phyloP scores from a whole-genome alignment of 768 basidiomycete genomes.

The Boletus reticuloceps region DNA sequence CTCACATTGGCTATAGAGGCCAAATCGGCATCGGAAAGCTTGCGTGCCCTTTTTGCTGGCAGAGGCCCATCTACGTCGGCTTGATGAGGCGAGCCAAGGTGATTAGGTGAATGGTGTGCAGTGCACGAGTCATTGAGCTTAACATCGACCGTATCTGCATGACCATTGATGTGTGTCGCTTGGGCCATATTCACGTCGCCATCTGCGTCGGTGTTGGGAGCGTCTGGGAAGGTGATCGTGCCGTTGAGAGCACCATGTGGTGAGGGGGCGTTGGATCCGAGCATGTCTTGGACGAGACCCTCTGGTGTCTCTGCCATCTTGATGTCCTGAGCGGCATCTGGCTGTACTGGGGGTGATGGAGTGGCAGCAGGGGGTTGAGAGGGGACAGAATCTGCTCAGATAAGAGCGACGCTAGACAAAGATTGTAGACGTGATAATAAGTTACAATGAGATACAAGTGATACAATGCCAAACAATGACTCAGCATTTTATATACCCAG shows the following conservation, averaged over 20 bases:
- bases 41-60: constrained; percentile 80
- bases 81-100: constrained; percentile 30
- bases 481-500: too few species aligned
- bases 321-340: constrained; percentile 50
- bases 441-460: too few species aligned
- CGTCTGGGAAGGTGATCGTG: constrained; percentile 33
- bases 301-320: constrained; percentile 46
- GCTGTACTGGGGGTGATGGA: constrained; percentile 43
- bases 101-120: constrained; percentile 34
- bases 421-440: neutral
- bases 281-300: constrained; percentile 13
- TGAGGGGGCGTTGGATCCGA: constrained; percentile 9
- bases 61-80: constrained; percentile 43
- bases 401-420: constrained; percentile 26
- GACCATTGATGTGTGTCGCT: constrained; percentile 25
- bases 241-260: constrained; percentile 19
- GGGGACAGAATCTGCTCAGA: constrained; percentile 40
- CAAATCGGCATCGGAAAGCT: constrained; percentile 73
- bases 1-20: constrained; percentile 75
- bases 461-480: too few species aligned
- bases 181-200: constrained; percentile 34
- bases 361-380: constrained; percentile 46
- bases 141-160: constrained; percentile 3
- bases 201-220: constrained; percentile 20
- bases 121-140: constrained; percentile 32